Base-by-base conservation (phyloP, 768 basidiomycete species). In the Auricularia cornea region DNA sequence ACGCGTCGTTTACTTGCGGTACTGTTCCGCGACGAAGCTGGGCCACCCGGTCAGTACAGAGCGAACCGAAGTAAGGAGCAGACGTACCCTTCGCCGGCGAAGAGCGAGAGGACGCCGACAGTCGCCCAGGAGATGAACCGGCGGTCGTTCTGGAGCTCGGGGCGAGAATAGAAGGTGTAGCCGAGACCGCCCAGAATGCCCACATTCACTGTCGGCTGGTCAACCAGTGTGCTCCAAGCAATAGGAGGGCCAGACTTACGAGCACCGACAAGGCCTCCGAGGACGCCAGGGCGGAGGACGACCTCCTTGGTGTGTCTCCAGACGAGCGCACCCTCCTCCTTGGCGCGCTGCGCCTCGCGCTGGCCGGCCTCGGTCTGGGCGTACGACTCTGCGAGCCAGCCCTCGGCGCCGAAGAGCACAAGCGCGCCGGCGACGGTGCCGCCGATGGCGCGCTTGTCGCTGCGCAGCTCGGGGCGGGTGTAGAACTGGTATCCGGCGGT, bases 401-500 rank as follows among this genome's bases (percentile, higher is more conserved):
- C 87, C 76, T 95, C 83, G 51, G 81, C 76, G 60, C 80, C 71
- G 67, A 92, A 68, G 63, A 94, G 65, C 44, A 81, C 74, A 65
- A 89, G 69, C 64, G 87, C 75, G 63, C 83, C 76, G 52, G 83
- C 80, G 64, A 83, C 73, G 44, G 84, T 75, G 63, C 84, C 75
- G 60, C 84, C 74, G 70, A 90, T 70, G 61, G 80, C 72, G 65
- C 78, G 71, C 59, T 83, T 72, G 71, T 90, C 84, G 61, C 79
- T 77, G 26, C 87, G 86, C 31, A 88, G 77, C 60, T 81, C 75
- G 23, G 86, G 86, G 33, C 83, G 75, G 3, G 77, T 78, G 73
- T 90, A 90, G 68, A 88, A 84, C 8, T 80, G 76, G 68, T 86
- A 87, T 3, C 85, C 83, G 26, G 83, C 77, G 10, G 82, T 81